phyloP scores from a whole-genome alignment of 208 protist species.

The Leishmania tropica region DNA sequence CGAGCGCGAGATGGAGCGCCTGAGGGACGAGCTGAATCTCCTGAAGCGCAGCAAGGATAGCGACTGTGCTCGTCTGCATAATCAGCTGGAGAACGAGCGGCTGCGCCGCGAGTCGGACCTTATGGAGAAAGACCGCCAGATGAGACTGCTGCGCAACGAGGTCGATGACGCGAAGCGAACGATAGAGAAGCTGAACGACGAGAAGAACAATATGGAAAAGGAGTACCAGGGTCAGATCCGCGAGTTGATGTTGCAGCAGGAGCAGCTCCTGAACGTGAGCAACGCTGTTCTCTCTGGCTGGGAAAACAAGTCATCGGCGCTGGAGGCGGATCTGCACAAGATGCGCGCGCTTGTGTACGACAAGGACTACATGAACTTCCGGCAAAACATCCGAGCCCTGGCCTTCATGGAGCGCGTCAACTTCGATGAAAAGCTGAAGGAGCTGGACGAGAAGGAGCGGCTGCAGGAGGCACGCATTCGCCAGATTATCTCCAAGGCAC shows the following conservation, averaged over 20 bases:
- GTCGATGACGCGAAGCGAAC: constrained; percentile 42
- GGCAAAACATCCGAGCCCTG: constrained; percentile 58
- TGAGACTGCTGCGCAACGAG: constrained; percentile 54
- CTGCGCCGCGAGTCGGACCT: constrained; percentile 47
- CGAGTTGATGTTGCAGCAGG: constrained; percentile 60
- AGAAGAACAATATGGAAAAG: constrained; percentile 52
- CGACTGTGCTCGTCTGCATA: constrained; percentile 46
- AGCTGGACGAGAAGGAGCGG: constrained; percentile 63
- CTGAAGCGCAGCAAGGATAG: constrained; percentile 34
- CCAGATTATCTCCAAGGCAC: constrained; percentile 51
- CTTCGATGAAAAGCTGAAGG: constrained; percentile 65
- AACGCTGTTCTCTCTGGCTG: constrained; percentile 63
- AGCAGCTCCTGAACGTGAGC: constrained; percentile 52
- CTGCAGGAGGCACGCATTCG: constrained; percentile 50
- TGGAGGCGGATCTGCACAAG: constrained; percentile 62
- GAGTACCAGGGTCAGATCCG: constrained; percentile 72
- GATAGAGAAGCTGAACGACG: constrained; percentile 36
- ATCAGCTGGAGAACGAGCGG: constrained; percentile 49
- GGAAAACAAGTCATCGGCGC: constrained; percentile 59
- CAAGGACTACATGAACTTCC: constrained; percentile 74
- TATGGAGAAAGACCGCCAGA: constrained; percentile 70
- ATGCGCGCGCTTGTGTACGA: constrained; percentile 64
- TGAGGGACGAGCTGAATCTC: constrained; percentile 53
- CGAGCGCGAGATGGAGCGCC: constrained; percentile 38
- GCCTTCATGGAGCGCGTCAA: constrained; percentile 55